A percentile compares a stretch with the other conserved stretches of the same genome.
Evolutionary conservation across 768 basidiomycete species (phyloP).

Genomic region (Russula foetens): DNA sequence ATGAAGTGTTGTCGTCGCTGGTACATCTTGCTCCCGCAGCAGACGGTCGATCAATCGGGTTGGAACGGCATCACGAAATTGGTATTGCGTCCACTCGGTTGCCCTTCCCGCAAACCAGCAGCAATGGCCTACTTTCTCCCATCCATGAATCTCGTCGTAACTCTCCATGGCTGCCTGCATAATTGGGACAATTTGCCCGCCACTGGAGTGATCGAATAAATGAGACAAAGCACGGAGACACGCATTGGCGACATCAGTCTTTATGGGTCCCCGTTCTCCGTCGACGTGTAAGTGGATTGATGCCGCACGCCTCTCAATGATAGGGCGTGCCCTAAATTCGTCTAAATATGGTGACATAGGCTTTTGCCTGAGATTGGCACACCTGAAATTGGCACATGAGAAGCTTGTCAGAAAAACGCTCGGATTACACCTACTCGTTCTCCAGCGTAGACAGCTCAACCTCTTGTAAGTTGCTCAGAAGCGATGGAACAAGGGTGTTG

Average conservation of each 20-base stretch:
- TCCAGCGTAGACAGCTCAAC: constrained; percentile 52
- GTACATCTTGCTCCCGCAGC: constrained; percentile 49
- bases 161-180: constrained; percentile 67
- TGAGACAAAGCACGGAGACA: constrained; percentile 63
- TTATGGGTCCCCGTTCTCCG: constrained; percentile 77
- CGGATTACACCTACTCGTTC: constrained; percentile 48
- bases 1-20: constrained; percentile 42
- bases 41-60: constrained; percentile 77
- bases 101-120: constrained; percentile 73
- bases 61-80: constrained; percentile 87
- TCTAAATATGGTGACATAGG: constrained; percentile 71
- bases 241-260: constrained; percentile 64
- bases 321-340: constrained; percentile 76
- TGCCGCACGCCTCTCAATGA: constrained; percentile 73
- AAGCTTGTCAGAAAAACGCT: not conserved
- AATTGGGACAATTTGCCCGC: constrained; percentile 61
- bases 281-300: constrained; percentile 86
- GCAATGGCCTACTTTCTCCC: constrained; percentile 64
- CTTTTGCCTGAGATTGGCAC: constrained; percentile 54
- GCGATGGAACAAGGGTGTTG: constrained; percentile 57
- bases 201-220: constrained; percentile 68
- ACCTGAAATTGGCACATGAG: constrained; percentile 33
- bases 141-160: constrained; percentile 52
- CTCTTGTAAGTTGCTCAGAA: constrained; percentile 59
- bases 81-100: constrained; percentile 87